A percentile compares a stretch with the other conserved stretches of the same genome.
Conservation (phyloP, 371 early-diverging fungal genomes). For the Phascolomyces articulosus region DNA sequence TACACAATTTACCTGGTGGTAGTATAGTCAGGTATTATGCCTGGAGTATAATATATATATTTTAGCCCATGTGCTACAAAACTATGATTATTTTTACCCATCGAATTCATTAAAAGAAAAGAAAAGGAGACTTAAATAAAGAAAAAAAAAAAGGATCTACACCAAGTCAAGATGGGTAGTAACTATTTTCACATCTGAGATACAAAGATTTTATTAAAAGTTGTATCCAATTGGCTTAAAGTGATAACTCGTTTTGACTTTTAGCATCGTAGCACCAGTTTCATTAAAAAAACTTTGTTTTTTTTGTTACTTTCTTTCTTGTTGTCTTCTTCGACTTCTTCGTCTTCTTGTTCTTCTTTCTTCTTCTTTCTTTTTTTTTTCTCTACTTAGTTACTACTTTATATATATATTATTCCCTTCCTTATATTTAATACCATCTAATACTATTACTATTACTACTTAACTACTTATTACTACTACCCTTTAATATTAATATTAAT, state of each 20-base stretch:
- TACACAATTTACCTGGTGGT: no score
- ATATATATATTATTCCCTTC: background rate
- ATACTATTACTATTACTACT: background rate
- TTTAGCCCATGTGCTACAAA: no score
- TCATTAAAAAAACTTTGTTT: conserved; percentile 6
- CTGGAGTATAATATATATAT: no score
- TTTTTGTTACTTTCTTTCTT: background rate
- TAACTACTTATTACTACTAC: background rate
- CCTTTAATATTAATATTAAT: no score
- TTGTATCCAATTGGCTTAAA: background rate
- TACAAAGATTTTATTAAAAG: conserved; percentile 9
- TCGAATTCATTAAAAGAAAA: no score
- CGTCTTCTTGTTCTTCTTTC: background rate
- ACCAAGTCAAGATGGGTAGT: no score
- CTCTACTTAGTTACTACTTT: background rate
- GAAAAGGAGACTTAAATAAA: no score
- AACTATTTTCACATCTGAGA: background rate
- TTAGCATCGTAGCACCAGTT: conserved; percentile 6
- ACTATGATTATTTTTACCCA: no score
- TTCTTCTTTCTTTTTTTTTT: background rate
- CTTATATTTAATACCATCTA: background rate
- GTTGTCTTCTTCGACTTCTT: background rate
- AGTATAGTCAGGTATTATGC: no score
- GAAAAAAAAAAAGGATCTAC: no score
- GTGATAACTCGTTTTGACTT: conserved; percentile 3